These are phyloP conservation scores for Thermoascus crustaceus DNA, from an alignment of 2,329 filamentous ascomycete genomes.

Conservation along the genomic window DNA sequence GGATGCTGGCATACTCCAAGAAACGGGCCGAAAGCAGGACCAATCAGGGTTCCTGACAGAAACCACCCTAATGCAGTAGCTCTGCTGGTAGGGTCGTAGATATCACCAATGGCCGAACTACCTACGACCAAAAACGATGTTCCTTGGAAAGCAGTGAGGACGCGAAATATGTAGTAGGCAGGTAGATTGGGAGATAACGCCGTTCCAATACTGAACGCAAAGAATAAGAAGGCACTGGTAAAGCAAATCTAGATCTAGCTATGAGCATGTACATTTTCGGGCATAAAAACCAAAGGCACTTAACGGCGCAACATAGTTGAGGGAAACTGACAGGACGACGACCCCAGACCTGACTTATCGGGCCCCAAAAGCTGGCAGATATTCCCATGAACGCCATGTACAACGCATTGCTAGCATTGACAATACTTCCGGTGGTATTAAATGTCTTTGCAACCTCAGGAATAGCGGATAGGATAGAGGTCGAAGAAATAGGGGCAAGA, in stretches of 20 bases:
- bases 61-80: slow-evolving; percentile 70
- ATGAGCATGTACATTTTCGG: slow-evolving; percentile 3
- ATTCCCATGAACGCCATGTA: slow-evolving; percentile 68
- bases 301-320: not conserved
- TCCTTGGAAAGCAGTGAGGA: slow-evolving; percentile 66
- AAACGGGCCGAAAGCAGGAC: slow-evolving; percentile 55
- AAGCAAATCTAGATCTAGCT: slow-evolving; percentile 45
- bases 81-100: slow-evolving; percentile 58
- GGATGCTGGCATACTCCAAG: slow-evolving; percentile 20
- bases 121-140: slow-evolving; percentile 68
- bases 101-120: slow-evolving; percentile 59
- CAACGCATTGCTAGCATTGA: slow-evolving; percentile 67
- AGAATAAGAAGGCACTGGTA: slow-evolving; percentile 55
- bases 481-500: slow-evolving; percentile 65
- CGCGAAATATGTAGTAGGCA: slow-evolving; percentile 65
- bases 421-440: slow-evolving; percentile 57
- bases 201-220: slow-evolving; percentile 61
- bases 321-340: slow-evolving; percentile 44
- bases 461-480: slow-evolving; percentile 62
- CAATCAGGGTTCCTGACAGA: slow-evolving; percentile 61
- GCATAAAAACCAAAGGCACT: not conserved
- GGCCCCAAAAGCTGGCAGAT: slow-evolving; percentile 62
- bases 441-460: slow-evolving; percentile 64
- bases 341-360: slow-evolving; percentile 58
- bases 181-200: slow-evolving; percentile 63